phyloP scores from a whole-genome alignment of 768 basidiomycete species.

The Lactarius sanguifluus region DNA sequence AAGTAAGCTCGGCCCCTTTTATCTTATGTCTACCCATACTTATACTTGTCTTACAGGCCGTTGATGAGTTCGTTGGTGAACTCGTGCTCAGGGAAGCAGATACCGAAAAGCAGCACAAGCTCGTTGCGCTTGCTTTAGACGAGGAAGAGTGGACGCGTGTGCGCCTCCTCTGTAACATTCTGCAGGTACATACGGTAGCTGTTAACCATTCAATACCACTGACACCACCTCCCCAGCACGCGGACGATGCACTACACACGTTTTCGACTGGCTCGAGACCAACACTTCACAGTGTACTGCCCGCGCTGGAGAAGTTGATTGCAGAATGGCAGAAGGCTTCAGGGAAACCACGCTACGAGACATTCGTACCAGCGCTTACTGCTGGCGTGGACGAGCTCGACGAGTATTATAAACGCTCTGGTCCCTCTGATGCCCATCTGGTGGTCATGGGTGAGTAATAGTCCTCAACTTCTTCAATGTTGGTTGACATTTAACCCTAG shows the following conservation, averaged over 20 bases:
- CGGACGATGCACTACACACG: background rate
- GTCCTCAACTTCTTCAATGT: background rate
- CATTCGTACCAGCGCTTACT: background rate
- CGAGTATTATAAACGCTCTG: background rate
- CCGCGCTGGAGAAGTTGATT: background rate
- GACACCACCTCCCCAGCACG: background rate
- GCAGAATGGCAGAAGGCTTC: background rate
- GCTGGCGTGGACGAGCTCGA: background rate
- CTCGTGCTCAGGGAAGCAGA: background rate
- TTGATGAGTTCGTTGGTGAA: background rate
- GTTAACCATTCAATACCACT: background rate
- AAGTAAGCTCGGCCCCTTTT: background rate
- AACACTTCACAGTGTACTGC: background rate
- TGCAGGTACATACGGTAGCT: background rate
- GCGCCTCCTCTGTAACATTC: background rate
- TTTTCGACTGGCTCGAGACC: background rate
- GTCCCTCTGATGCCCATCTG: background rate
- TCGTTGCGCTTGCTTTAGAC: background rate
- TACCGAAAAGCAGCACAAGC: background rate
- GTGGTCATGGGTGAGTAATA: background rate
- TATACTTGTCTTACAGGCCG: background rate
- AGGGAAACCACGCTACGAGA: background rate
- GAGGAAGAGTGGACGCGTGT: background rate
- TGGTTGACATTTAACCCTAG: background rate
- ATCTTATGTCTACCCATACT: background rate